A percentile compares a stretch with the other conserved stretches of the same genome.
These are phyloP conservation scores for Hypomontagnella submonticulosa DNA, from an alignment of 495 filamentous ascomycete genomes.

Conservation along the genomic window DNA sequence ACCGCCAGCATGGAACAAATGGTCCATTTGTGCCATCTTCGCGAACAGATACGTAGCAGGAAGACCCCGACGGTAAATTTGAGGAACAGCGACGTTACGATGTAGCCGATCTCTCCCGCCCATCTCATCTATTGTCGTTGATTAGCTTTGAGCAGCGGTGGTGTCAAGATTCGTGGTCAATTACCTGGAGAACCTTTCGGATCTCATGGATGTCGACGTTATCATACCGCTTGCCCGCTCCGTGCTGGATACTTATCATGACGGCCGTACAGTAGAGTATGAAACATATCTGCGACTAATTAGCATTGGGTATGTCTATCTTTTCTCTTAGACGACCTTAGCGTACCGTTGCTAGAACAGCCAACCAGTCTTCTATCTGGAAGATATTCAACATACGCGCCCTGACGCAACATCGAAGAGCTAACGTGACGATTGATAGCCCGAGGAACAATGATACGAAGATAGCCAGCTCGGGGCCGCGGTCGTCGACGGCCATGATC, in stretches of 20 bases:
- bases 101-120: constrained; percentile 47
- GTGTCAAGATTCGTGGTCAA: constrained; percentile 7
- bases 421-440: constrained; percentile 30
- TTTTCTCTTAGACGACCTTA: neutral
- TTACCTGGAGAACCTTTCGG: constrained; percentile 40
- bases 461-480: constrained; percentile 38
- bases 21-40: constrained; percentile 39
- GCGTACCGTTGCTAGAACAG: constrained; percentile 40
- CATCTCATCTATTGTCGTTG: constrained; percentile 32
- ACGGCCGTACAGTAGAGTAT: constrained; percentile 24
- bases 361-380: constrained; percentile 41
- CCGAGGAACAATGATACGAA: constrained; percentile 29
- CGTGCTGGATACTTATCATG: constrained; percentile 32
- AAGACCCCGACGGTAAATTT: constrained; percentile 56
- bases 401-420: constrained; percentile 44
- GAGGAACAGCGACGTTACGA: constrained; percentile 48
- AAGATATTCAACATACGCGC: constrained; percentile 35
- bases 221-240: constrained; percentile 27
- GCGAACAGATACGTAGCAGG: constrained; percentile 53
- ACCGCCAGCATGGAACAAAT: constrained; percentile 50
- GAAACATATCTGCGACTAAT: constrained; percentile 29
- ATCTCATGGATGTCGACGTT: constrained; percentile 33
- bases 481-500: constrained; percentile 27
- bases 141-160: neutral
- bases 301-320: constrained; percentile 7